These are phyloP conservation scores for Centaurea solstitialis DNA, from an alignment of 129 eudicot genomes.

Conservation along the genomic window DNA sequence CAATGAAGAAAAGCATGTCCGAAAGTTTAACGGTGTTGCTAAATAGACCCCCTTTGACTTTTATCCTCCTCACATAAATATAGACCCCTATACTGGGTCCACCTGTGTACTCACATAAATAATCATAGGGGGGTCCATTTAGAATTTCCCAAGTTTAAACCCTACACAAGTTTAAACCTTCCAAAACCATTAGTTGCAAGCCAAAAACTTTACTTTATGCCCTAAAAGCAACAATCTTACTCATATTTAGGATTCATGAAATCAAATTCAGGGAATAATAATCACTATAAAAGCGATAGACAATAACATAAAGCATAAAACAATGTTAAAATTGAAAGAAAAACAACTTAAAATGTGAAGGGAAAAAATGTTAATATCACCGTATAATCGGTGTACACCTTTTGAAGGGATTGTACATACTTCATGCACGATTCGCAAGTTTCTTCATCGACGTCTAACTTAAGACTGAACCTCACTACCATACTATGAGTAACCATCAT, in stretches of 20 bases:
- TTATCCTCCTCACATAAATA: too few species aligned
- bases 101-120: too few species aligned
- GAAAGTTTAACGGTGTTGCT: too few species aligned
- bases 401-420: background rate
- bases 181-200: too few species aligned
- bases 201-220: too few species aligned
- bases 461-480: background rate
- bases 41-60: too few species aligned
- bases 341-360: conserved; percentile 18
- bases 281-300: conserved; percentile 16
- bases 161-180: too few species aligned
- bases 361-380: conserved; percentile 16
- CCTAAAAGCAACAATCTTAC: too few species aligned
- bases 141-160: too few species aligned
- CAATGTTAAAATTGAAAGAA: conserved; percentile 20
- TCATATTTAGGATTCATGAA: conserved; percentile 22
- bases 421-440: background rate
- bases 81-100: too few species aligned
- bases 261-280: conserved; percentile 20
- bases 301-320: conserved; percentile 25
- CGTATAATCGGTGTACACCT: background rate
- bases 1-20: too few species aligned
- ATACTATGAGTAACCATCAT: background rate
- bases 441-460: background rate
- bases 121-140: too few species aligned